Base-by-base conservation (phyloP, 2,329 filamentous ascomycete genomes). In the Podosphaera aphanis region DNA sequence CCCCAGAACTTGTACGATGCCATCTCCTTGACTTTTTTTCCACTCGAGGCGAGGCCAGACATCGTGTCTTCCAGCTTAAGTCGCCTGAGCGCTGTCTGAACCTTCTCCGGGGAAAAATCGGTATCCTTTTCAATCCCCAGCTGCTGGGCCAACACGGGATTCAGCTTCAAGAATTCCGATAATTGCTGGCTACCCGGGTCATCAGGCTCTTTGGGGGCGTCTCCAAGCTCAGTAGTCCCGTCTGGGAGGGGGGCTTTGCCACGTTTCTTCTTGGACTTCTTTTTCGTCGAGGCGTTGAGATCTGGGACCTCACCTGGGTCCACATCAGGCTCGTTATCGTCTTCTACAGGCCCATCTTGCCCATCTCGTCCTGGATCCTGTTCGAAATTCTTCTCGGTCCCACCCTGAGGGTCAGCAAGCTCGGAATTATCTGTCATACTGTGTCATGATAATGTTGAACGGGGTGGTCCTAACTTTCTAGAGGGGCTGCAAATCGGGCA, bases 1-100 rank as follows among this genome's bases (percentile, higher is more conserved):
- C 84, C 78, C 90, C 90, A 98, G 66, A 98, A 98, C 64, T 93
- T 94, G 70, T 95, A 94, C 48, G 79, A 83, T 5, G 79, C 85
- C 84, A 94, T 93, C 59, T 94, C 86, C 66, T 93, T 94, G 55
- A 76, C 78, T 57, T 93, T 93, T 69, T 90, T 92, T 47, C 81
- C 82, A 50, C 74, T 77, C 6, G 83, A 68, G 15, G 85, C 79
- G 56, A 83, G 62, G 0, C 79, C 79, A 1, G 79, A 82, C 70
- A 83, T 73, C 57, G 83, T 73, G 51, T 83, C 77, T 58, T 77
- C 71, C 46, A 83, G 64, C 51, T 69, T 77, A 58, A 83, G 66
- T 54, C 71, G 71, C 62, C 73, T 73, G 50, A 79, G 65, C 42
- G 68, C 63, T 27, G 70, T 66, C 48, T 69, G 63, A 23, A 70